Conservation (phyloP, 2,329 filamentous ascomycete genomes). For the Fusarium lateritium region DNA sequence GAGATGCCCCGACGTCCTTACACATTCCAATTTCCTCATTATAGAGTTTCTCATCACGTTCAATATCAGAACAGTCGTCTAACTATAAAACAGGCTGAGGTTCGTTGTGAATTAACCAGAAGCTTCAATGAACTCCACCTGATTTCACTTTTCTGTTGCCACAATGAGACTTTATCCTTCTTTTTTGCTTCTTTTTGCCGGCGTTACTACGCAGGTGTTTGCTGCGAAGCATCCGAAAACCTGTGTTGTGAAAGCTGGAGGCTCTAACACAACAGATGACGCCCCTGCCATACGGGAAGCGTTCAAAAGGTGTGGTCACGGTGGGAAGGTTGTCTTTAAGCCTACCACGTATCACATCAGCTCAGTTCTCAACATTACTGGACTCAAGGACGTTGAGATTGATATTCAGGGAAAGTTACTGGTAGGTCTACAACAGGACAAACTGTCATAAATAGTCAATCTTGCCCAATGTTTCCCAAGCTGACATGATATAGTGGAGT, state of each 20-base stretch:
- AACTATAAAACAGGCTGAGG: no score
- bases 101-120: no score
- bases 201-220: no score
- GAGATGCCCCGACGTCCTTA: no score
- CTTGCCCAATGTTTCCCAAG: conserved; percentile 29
- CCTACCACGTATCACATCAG: background rate
- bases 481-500: conserved; percentile 53
- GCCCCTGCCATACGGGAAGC: background rate
- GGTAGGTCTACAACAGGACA: background rate
- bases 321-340: background rate
- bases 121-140: no score
- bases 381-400: conserved; percentile 1
- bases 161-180: no score
- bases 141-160: no score
- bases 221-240: background rate
- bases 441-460: no score
- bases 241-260: background rate
- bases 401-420: background rate
- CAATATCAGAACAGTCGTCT: no score
- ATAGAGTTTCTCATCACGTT: no score
- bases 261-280: background rate
- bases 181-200: no score
- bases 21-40: no score
- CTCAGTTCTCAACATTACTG: conserved; percentile 1
- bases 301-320: background rate